A percentile compares a stretch with the other conserved stretches of the same genome.
phyloP scores from a whole-genome alignment of 805 yeast species.

The Teunomyces lycoperdinae region DNA sequence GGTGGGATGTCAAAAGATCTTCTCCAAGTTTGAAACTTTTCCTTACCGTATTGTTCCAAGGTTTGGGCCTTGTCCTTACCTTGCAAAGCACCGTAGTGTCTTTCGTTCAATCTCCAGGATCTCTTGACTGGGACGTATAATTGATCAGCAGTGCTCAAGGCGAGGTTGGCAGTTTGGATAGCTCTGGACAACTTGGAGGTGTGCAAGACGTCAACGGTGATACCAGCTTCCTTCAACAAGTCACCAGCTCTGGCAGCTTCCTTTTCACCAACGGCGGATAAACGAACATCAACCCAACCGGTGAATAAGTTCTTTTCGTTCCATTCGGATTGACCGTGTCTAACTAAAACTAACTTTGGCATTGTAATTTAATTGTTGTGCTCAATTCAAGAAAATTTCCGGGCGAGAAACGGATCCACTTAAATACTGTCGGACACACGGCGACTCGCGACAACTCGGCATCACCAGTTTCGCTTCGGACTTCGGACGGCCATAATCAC shows the following conservation, averaged over 20 bases:
- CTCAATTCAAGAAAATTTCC: neutral
- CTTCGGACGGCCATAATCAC: constrained; percentile 7
- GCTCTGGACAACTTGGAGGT: constrained; percentile 93
- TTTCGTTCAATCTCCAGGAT: constrained; percentile 97
- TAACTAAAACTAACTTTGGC: constrained; percentile 80
- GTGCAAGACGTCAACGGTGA: constrained; percentile 83
- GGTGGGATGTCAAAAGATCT: constrained; percentile 97
- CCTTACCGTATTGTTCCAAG: constrained; percentile 81
- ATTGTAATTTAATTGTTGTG: constrained; percentile 16
- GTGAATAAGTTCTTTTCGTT: constrained; percentile 96
- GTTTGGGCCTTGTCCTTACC: constrained; percentile 98
- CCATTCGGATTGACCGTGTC: constrained; percentile 99
- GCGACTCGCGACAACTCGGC: neutral
- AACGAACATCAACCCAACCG: constrained; percentile 96
- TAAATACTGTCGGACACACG: neutral
- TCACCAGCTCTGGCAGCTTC: constrained; percentile 96
- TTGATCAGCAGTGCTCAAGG: constrained; percentile 84
- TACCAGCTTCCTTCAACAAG: constrained; percentile 80
- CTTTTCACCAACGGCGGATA: constrained; percentile 78
- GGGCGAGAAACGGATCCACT: neutral
- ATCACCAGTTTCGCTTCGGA: constrained; percentile 11
- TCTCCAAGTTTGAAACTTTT: constrained; percentile 95
- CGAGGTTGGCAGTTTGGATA: constrained; percentile 95
- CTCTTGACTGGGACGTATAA: constrained; percentile 88
- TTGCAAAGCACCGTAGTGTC: constrained; percentile 98